phyloP scores from a whole-genome alignment of 1,284 basidiomycete species.

The Moesziomyces sp. region DNA sequence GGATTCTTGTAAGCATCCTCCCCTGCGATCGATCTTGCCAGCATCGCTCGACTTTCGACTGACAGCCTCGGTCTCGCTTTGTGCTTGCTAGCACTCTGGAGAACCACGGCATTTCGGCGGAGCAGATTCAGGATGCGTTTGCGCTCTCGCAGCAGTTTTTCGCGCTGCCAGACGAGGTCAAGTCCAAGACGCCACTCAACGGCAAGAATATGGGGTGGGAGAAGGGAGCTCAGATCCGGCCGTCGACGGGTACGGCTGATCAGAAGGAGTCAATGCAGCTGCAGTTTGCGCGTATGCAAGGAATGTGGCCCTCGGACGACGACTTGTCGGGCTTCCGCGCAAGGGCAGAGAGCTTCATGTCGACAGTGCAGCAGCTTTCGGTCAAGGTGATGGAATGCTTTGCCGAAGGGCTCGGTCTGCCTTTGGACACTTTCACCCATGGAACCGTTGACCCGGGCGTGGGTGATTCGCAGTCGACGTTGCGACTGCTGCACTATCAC shows the following conservation, averaged over 20 bases:
- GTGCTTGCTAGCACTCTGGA: conserved; percentile 57
- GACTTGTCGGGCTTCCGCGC: conserved; percentile 73
- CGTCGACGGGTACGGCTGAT: conserved; percentile 69
- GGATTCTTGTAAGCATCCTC: conserved; percentile 56
- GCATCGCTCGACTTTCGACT: conserved; percentile 22
- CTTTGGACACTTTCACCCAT: conserved; percentile 69
- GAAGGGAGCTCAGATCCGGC: conserved; percentile 69
- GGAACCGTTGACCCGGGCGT: conserved; percentile 51
- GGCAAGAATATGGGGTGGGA: conserved; percentile 70
- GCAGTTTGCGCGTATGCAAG: conserved; percentile 66
- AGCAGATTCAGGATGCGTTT: conserved; percentile 73
- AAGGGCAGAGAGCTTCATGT: conserved; percentile 72
- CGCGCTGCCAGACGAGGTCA: conserved; percentile 71
- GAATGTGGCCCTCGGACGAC: conserved; percentile 74
- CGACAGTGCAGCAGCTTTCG: conserved; percentile 71
- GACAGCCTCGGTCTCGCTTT: background rate
- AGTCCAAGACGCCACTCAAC: conserved; percentile 73
- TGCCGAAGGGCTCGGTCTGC: conserved; percentile 71
- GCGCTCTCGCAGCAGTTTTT: conserved; percentile 73
- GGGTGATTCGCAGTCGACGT: conserved; percentile 72
- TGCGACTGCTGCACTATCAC: conserved; percentile 75
- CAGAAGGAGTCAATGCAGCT: conserved; percentile 71
- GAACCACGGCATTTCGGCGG: conserved; percentile 70
- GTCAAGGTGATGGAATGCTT: conserved; percentile 70
- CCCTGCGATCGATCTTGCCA: conserved; percentile 60